phyloP scores from a whole-genome alignment of 208 protist species.

The Crithidia bombi region DNA sequence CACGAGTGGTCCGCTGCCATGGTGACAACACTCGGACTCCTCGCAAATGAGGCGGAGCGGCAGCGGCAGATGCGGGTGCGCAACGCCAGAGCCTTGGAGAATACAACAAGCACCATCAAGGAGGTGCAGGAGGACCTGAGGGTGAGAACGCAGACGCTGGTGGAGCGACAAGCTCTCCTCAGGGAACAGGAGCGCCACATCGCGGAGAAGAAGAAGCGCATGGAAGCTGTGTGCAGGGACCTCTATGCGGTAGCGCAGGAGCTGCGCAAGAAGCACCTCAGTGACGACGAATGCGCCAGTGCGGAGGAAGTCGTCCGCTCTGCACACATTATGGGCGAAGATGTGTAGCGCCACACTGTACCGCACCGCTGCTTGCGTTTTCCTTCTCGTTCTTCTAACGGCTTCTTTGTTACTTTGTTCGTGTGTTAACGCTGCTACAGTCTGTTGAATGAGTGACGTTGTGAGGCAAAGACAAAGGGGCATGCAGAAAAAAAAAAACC shows the following conservation, averaged over 20 bases:
- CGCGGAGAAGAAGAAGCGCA: slow-evolving; percentile 16
- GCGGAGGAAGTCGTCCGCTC: slow-evolving; percentile 20
- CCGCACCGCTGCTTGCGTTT: neutral
- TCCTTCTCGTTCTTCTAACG: no score
- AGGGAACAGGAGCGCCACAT: slow-evolving; percentile 20
- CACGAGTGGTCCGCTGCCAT: slow-evolving; percentile 8
- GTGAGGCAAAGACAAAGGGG: no score
- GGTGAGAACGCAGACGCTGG: slow-evolving; percentile 25
- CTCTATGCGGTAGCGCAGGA: slow-evolving; percentile 38
- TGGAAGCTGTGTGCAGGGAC: slow-evolving; percentile 34
- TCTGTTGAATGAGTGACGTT: no score
- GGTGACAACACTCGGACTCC: neutral
- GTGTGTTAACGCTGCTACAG: no score
- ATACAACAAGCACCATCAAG: slow-evolving; percentile 62
- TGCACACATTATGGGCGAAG: slow-evolving; percentile 11
- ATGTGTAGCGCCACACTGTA: neutral
- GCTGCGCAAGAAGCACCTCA: slow-evolving; percentile 33
- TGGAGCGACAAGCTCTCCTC: slow-evolving; percentile 22
- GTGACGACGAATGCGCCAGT: neutral
- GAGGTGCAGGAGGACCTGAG: slow-evolving; percentile 52
- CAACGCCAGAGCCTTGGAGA: slow-evolving; percentile 51
- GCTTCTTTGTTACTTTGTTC: no score
- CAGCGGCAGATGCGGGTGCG: slow-evolving; percentile 34
- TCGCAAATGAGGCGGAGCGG: slow-evolving; percentile 29
- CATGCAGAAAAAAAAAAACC: no score